Percentiles rank a stretch among this genome's conserved stretches.
Conservation (phyloP, 345 rosid genomes). For the Gossypium longicalyx region DNA sequence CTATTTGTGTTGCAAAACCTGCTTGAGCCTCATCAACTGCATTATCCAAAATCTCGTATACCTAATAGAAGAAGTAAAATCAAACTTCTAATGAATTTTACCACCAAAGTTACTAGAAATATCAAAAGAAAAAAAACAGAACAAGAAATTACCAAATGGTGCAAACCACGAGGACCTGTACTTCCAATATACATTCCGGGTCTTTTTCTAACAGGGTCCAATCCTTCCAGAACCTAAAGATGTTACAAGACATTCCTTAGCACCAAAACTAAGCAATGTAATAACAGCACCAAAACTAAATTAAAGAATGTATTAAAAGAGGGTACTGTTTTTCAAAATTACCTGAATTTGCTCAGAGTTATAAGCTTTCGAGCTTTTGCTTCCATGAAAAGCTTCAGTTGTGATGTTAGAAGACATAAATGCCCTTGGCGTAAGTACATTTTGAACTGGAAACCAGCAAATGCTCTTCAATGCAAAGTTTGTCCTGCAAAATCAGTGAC, state of each 20-base stretch:
- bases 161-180: slow-evolving; percentile 98
- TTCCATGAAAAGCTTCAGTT: slow-evolving; percentile 57
- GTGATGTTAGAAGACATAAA: slow-evolving; percentile 58
- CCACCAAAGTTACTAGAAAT: not conserved
- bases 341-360: slow-evolving; percentile 95
- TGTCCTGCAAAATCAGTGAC: slow-evolving; percentile 36
- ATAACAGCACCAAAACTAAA: not conserved
- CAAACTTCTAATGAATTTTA: slow-evolving; percentile 4
- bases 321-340: not conserved
- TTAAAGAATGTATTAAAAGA: not conserved
- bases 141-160: slow-evolving; percentile 65
- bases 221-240: slow-evolving; percentile 85
- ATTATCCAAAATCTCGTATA: slow-evolving; percentile 94
- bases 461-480: slow-evolving; percentile 33
- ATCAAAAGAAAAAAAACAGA: not conserved
- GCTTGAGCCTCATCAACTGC: slow-evolving; percentile 99
- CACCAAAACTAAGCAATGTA: not conserved
- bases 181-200: slow-evolving; percentile 99
- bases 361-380: slow-evolving; percentile 50
- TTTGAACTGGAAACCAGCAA: slow-evolving; percentile 28
- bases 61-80: slow-evolving; percentile 39
- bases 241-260: slow-evolving; percentile 7
- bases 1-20: slow-evolving; percentile 75
- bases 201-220: slow-evolving; percentile 95
- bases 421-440: slow-evolving; percentile 44